Evolutionary conservation across 2,329 filamentous ascomycete genomes (phyloP), one percentile per base, ranked within the genome.

Genomic region (Hortaea sp.): DNA sequence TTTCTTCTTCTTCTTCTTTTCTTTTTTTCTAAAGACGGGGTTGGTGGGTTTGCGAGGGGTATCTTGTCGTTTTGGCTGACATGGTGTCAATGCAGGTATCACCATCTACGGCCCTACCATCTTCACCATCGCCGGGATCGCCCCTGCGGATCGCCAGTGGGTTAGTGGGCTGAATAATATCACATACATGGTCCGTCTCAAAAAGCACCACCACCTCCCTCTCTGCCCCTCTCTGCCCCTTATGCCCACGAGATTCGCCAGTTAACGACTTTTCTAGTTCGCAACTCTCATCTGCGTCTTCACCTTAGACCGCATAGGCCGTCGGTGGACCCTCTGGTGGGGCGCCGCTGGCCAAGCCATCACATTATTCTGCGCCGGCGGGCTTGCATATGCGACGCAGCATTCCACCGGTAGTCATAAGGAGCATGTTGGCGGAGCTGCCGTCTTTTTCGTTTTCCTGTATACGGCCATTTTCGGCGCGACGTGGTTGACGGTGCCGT

Each of bases 361-460:
- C 11, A 54, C 56, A 43, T 60, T 61, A 53, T 63, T 64, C 47
- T 46, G 57, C 5, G 61, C 61, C 4, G 63, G 62, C 1, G 62
- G 61, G 6, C 32, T 35, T 35, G 32, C 32, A 4, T 35, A 35
- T n/a, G 32, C 32, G 3, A 35, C 32, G 32, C 32, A 35, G n/a
- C 32, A 35, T n/a, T 35, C 32, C n/a, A 35, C 32, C 32, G 32
- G 32, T 9, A 35, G 32, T 35, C 32, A 35, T 9, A 9, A 35
- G 4, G 32, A 35, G 32, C 32, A 35, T n/a, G 32, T 35, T n/a
- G 32, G 54, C 7, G 52, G 50, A 3, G 83, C 82, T 0, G 82
- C 82, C 0, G 82, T 79, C 0, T 77, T 78, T 0, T 84, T 87
- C 65, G 79, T 88, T 12, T 88, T 85, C 59, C 69, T 84, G 41